Percentiles rank a stretch among this genome's conserved stretches.
Conservation (phyloP, 2,329 filamentous ascomycete genomes). For the Fusarium solani-melongenae region DNA sequence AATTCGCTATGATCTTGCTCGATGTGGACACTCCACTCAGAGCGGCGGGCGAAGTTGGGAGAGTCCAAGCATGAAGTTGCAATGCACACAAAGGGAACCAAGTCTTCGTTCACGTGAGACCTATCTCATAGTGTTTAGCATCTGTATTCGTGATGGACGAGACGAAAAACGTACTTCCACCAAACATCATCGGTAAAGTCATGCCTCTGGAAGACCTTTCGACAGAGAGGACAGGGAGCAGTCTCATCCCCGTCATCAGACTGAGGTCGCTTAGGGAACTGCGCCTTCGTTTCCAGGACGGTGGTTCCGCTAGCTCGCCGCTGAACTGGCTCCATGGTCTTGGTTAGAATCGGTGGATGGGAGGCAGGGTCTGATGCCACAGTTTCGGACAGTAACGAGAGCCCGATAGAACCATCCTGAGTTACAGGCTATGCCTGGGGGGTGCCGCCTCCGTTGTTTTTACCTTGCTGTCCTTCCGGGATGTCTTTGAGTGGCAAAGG, state of each 20-base stretch:
- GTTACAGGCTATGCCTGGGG: neutral
- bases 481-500: neutral
- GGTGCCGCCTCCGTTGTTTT: accelerated
- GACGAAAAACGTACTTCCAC: neutral
- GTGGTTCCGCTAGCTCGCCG: neutral
- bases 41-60: neutral
- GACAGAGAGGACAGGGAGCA: neutral
- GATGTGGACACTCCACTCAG: neutral
- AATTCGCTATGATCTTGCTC: neutral
- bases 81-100: neutral
- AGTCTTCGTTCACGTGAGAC: neutral
- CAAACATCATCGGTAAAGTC: neutral
- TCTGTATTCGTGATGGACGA: neutral
- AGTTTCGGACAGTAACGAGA: neutral
- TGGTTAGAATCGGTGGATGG: neutral
- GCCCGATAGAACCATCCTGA: neutral
- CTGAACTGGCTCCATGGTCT: neutral
- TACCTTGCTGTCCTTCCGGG: neutral
- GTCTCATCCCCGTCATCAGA: neutral
- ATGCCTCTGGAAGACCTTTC: neutral
- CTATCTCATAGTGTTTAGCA: neutral
- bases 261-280: neutral
- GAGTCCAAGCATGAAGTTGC: neutral
- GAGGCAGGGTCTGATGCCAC: neutral
- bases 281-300: neutral